These are phyloP conservation scores for Vitis hybrid DNA, from an alignment of 177 flowering plant genomes.

Conservation along the genomic window DNA sequence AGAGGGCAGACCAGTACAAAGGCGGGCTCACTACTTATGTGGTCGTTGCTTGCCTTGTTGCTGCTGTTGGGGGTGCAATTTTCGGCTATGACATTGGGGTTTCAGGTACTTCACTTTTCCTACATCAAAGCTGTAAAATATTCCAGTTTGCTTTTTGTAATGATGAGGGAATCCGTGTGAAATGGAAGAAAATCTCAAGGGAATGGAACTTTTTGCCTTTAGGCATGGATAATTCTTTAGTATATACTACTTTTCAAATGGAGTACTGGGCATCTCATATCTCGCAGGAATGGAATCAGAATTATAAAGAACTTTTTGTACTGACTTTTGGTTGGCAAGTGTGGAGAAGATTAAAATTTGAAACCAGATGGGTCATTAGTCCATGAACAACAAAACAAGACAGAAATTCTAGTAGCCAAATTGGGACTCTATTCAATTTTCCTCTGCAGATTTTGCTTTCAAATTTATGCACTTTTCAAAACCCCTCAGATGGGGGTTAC, in stretches of 20 bases:
- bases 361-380: not conserved
- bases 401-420: too few relatives aligned
- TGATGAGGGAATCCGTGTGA: not conserved
- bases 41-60: slow-evolving; percentile 69
- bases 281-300: not conserved
- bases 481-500: too few relatives aligned
- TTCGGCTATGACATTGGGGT: slow-evolving; percentile 95
- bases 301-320: not conserved
- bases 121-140: not conserved
- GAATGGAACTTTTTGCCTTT: not conserved
- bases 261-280: too few relatives aligned
- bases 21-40: slow-evolving; percentile 79
- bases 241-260: too few relatives aligned
- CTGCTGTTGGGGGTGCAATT: slow-evolving; percentile 83
- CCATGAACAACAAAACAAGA: too few relatives aligned
- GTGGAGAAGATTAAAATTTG: not conserved
- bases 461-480: not conserved
- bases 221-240: too few relatives aligned
- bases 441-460: not conserved
- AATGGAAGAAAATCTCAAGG: not conserved
- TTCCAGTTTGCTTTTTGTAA: not conserved
- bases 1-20: slow-evolving; percentile 73
- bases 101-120: slow-evolving; percentile 49
- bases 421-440: not conserved
- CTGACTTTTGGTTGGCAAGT: not conserved